Conservation (phyloP, 2,329 filamentous ascomycete species). For the Phialophora expanda region DNA sequence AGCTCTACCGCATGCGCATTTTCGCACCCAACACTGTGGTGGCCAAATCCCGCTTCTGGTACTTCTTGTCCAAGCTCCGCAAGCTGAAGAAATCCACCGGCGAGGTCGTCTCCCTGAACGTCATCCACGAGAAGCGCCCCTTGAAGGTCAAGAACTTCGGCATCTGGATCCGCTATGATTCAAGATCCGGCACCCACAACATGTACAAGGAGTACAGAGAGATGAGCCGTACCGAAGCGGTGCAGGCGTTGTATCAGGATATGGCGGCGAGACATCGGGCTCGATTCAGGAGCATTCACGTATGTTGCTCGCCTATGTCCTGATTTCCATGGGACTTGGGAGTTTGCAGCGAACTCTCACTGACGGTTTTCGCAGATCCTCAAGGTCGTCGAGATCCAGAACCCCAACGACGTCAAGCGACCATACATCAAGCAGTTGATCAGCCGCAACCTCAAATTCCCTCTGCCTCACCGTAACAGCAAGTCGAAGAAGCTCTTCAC, state of each 20-base stretch:
- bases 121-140: constrained; percentile 98
- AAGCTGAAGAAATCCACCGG: constrained; percentile 99
- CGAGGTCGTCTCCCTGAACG: constrained; percentile 97
- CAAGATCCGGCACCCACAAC: constrained; percentile 99
- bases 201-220: constrained; percentile 99
- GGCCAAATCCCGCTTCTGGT: constrained; percentile 99
- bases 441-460: constrained; percentile 94
- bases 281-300: constrained; percentile 97
- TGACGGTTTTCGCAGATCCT: constrained; percentile 71
- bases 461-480: constrained; percentile 92
- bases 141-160: constrained; percentile 99
- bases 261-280: constrained; percentile 99
- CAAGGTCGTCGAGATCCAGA: constrained; percentile 96
- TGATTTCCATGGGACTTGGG: background rate
- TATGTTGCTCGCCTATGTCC: constrained; percentile 60
- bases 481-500: constrained; percentile 91
- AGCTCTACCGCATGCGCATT: constrained; percentile 99
- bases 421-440: constrained; percentile 99
- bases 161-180: constrained; percentile 99
- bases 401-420: constrained; percentile 91
- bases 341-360: background rate
- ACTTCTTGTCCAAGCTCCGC: constrained; percentile 98
- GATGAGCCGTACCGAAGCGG: constrained; percentile 93
- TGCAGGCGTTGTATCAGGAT: constrained; percentile 98
- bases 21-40: constrained; percentile 98